phyloP scores from a whole-genome alignment of 2,329 filamentous ascomycete species.

The Nemania diffusa region DNA sequence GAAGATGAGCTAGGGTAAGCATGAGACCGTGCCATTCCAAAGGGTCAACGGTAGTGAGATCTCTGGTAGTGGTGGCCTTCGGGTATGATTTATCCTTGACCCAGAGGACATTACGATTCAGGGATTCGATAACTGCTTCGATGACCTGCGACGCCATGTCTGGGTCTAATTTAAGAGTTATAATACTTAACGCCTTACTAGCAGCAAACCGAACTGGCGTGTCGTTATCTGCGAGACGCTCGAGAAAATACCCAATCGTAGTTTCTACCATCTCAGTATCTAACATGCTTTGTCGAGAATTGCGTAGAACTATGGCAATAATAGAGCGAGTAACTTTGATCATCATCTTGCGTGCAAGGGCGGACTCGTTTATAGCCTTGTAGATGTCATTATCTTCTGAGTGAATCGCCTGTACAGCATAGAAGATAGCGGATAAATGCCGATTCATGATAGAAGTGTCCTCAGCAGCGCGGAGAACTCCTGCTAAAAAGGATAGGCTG shows the following conservation, averaged over 20 bases:
- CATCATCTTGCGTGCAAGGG: conserved; percentile 81
- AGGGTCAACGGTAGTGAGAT: conserved; percentile 80
- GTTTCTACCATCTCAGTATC: conserved; percentile 75
- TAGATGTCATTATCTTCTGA: conserved; percentile 60
- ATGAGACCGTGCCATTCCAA: conserved; percentile 93
- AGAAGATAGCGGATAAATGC: conserved; percentile 74
- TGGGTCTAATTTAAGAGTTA: conserved; percentile 80
- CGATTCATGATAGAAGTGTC: conserved; percentile 79
- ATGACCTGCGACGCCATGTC: conserved; percentile 89
- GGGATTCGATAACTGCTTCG: conserved; percentile 82
- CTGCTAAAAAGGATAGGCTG: conserved; percentile 80
- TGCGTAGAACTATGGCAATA: conserved; percentile 71
- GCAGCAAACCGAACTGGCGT: conserved; percentile 90
- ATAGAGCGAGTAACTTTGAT: conserved; percentile 87
- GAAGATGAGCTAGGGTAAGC: conserved; percentile 84
- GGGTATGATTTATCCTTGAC: conserved; percentile 53
- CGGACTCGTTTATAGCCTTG: conserved; percentile 72
- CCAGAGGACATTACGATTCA: conserved; percentile 67
- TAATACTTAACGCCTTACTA: conserved; percentile 90
- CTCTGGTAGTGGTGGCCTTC: conserved; percentile 55
- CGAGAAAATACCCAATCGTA: conserved; percentile 82
- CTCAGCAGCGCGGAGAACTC: conserved; percentile 73
- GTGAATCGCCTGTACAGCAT: conserved; percentile 69
- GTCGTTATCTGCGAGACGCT: conserved; percentile 83
- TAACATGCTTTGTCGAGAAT: conserved; percentile 54